Percentiles rank a stretch among this genome's conserved stretches.
These are phyloP conservation scores for Aegle marmelos DNA, from an alignment of 345 rosid species.

Conservation along the genomic window DNA sequence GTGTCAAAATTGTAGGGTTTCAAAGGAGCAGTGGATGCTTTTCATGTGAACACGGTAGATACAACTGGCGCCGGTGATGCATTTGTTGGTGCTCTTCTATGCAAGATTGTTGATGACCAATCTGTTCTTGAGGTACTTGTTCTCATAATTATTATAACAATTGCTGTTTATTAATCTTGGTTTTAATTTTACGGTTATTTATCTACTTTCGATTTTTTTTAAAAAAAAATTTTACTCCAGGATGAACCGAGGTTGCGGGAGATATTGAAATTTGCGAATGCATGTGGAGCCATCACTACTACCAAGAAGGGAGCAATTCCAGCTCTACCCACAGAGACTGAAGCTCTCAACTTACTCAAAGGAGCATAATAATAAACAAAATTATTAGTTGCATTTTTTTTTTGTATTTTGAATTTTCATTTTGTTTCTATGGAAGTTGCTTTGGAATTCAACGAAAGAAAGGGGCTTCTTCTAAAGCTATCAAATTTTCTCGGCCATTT, in stretches of 20 bases:
- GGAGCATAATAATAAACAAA: slow-evolving; percentile 1
- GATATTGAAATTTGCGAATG: slow-evolving; percentile 71
- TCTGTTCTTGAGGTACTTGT: slow-evolving; percentile 58
- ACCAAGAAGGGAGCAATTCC: slow-evolving; percentile 98
- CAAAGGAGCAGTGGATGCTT: slow-evolving; percentile 74
- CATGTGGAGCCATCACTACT: slow-evolving; percentile 97
- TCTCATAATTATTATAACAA: background rate
- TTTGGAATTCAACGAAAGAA: background rate
- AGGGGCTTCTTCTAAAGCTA: background rate
- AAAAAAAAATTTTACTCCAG: no score
- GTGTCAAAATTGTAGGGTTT: slow-evolving; percentile 43
- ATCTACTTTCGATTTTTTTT: background rate
- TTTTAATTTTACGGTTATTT: background rate
- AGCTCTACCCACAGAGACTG: slow-evolving; percentile 72
- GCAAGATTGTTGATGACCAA: slow-evolving; percentile 74
- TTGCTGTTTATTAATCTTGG: background rate
- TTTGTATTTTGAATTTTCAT: background rate
- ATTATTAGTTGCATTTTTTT: background rate
- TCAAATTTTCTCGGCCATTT: background rate
- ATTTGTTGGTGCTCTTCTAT: slow-evolving; percentile 80
- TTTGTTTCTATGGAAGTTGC: background rate
- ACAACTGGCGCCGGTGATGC: slow-evolving; percentile 99
- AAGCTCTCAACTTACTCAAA: slow-evolving; percentile 46
- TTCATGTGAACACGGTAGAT: slow-evolving; percentile 73
- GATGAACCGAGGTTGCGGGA: slow-evolving; percentile 76